A percentile compares a stretch with the other conserved stretches of the same genome.
These are phyloP conservation scores for Psilocybe azurescens DNA, from an alignment of 768 basidiomycete species.

Conservation along the genomic window DNA sequence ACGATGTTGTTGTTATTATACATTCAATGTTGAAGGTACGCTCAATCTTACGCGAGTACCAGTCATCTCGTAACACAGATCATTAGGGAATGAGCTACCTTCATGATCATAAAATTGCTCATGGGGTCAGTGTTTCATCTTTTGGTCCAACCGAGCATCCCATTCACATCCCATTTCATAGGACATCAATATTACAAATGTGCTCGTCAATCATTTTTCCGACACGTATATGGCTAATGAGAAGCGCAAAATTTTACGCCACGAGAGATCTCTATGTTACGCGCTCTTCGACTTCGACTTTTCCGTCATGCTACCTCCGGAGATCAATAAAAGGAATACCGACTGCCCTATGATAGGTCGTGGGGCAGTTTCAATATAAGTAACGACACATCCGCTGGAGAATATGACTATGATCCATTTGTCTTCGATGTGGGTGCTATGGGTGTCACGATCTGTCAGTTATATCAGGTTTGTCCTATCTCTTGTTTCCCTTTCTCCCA, in stretches of 20 bases:
- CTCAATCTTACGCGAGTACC: not conserved
- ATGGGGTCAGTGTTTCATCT: slow-evolving; percentile 16
- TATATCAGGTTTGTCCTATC: not conserved
- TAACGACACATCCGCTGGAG: not conserved
- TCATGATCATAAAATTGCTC: slow-evolving; percentile 24
- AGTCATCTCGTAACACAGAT: no score
- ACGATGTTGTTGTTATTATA: no score
- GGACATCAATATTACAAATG: not conserved
- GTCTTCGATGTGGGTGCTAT: not conserved
- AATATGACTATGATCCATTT: not conserved
- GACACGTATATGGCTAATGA: not conserved
- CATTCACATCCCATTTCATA: not conserved
- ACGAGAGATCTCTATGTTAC: not conserved
- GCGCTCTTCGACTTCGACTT: not conserved
- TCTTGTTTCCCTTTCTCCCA: not conserved
- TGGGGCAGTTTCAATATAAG: not conserved
- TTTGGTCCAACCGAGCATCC: not conserved
- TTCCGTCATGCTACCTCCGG: not conserved
- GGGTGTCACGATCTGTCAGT: not conserved
- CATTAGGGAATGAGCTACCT: slow-evolving; percentile 22
- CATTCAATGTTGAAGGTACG: slow-evolving; percentile 16
- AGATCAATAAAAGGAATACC: not conserved
- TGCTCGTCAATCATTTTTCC: not conserved
- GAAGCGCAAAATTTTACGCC: not conserved
- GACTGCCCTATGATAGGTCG: not conserved